These are phyloP conservation scores for Tetrahymena elliotti DNA, from an alignment of 73 alveolate species.

Conservation along the genomic window DNA sequence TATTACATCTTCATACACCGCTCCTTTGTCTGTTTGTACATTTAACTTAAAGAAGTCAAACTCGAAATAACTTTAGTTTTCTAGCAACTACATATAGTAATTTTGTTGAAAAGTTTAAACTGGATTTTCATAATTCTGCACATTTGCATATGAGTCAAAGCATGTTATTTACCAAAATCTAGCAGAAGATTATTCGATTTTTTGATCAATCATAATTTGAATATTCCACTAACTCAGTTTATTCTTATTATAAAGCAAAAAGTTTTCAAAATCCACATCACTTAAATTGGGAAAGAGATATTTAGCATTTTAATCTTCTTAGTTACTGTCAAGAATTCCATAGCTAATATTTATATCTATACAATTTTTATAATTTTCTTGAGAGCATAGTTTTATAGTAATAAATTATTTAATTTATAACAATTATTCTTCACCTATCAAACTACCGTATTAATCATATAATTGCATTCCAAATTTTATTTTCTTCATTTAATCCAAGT, in stretches of 20 bases:
- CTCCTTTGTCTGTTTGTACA: neutral
- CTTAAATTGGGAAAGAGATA: neutral
- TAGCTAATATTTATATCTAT: neutral
- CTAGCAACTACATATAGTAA: neutral
- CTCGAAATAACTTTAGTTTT: neutral
- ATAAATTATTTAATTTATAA: neutral
- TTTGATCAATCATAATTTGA: neutral
- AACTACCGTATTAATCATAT: neutral
- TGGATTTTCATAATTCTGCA: neutral
- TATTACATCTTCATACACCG: neutral
- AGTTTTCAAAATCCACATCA: neutral
- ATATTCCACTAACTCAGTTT: neutral
- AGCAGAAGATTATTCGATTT: neutral
- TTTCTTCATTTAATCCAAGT: neutral
- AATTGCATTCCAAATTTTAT: neutral
- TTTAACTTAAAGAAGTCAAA: neutral
- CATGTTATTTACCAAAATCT: neutral
- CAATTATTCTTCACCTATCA: neutral
- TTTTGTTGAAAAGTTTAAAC: neutral
- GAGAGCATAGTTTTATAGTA: neutral
- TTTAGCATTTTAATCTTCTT: neutral
- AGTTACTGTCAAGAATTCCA: neutral
- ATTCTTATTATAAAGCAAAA: neutral
- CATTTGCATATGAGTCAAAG: neutral
- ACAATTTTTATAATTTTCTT: neutral